Percentiles rank a stretch among this genome's conserved stretches.
phyloP scores from a whole-genome alignment of 495 filamentous ascomycete species.

The Acidiella bohemica region DNA sequence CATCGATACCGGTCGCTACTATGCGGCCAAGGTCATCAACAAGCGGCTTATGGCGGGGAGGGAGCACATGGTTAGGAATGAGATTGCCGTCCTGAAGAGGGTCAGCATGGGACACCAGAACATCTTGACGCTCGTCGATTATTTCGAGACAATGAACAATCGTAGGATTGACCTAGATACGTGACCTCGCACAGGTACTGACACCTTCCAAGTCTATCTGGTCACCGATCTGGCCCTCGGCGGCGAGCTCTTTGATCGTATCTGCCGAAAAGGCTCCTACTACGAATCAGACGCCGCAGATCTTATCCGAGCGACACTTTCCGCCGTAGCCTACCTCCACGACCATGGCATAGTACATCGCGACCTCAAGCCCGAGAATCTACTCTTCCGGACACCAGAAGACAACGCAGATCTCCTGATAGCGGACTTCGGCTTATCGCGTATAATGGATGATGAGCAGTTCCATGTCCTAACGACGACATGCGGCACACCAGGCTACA shows the following conservation, averaged over 20 bases:
- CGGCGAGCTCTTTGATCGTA: conserved; percentile 94
- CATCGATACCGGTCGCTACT: conserved; percentile 94
- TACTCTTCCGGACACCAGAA: conserved; percentile 66
- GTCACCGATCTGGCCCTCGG: conserved; percentile 95
- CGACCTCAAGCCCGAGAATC: conserved; percentile 62
- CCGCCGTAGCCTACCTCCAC: conserved; percentile 95
- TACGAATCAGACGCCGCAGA: conserved; percentile 95
- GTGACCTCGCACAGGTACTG: too few species aligned
- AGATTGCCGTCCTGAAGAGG: conserved; percentile 90
- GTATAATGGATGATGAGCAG: conserved; percentile 98
- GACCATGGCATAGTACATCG: conserved; percentile 98
- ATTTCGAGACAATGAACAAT: conserved; percentile 99
- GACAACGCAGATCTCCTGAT: conserved; percentile 84
- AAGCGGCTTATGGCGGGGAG: conserved; percentile 94
- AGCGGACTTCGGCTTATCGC: conserved; percentile 83
- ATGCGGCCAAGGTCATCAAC: conserved; percentile 98
- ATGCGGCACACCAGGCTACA: conserved; percentile 94
- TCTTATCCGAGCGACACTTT: conserved; percentile 84
- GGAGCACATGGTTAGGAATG: conserved; percentile 98
- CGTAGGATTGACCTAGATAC: conserved; percentile 33
- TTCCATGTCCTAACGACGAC: conserved; percentile 97
- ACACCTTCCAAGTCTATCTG: conserved; percentile 61
- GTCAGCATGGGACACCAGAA: conserved; percentile 98
- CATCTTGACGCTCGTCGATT: conserved; percentile 93
- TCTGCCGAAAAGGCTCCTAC: conserved; percentile 95